Evolutionary conservation across 2,329 filamentous ascomycete genomes (phyloP).

Genomic region (Arthrobotrys musiformis): DNA sequence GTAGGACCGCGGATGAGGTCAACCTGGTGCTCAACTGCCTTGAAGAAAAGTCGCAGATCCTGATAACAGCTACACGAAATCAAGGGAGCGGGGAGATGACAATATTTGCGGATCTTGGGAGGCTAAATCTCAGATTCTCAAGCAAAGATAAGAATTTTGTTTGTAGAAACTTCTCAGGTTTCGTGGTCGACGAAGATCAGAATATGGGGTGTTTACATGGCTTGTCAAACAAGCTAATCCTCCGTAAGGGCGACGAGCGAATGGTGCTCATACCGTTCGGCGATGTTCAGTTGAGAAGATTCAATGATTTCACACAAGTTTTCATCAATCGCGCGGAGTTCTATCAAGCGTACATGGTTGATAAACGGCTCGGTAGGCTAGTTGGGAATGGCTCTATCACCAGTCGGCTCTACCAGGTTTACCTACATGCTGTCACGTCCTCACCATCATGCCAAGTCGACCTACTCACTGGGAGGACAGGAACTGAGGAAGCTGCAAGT

Average conservation of each 20-base stretch:
- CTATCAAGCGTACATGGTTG: conserved; percentile 66
- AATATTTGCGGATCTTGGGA: conserved; percentile 65
- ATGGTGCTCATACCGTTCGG: conserved; percentile 55
- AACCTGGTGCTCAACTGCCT: conserved; percentile 62
- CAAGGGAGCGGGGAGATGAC: neutral
- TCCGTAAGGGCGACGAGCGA: conserved; percentile 61
- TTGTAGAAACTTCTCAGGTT: conserved; percentile 68
- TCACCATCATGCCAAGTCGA: conserved; percentile 66
- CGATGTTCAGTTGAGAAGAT: neutral
- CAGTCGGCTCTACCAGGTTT: conserved; percentile 67
- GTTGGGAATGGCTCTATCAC: conserved; percentile 67
- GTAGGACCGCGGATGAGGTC: conserved; percentile 61
- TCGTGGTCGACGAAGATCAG: conserved; percentile 66
- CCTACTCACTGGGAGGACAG: conserved; percentile 66
- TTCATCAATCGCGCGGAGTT: conserved; percentile 32
- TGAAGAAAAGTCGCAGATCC: conserved; percentile 62
- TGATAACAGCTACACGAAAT: conserved; percentile 16
- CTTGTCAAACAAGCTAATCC: conserved; percentile 66
- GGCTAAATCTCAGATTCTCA: conserved; percentile 67
- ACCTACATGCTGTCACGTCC: conserved; percentile 69
- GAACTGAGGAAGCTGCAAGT: conserved; percentile 68
- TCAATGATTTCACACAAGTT: conserved; percentile 1
- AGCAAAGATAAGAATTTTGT: conserved; percentile 60
- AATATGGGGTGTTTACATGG: conserved; percentile 66
- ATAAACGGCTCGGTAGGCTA: conserved; percentile 67